Percentiles rank a stretch among this genome's conserved stretches.
Evolutionary conservation across 1,284 basidiomycete genomes (phyloP).

Genomic region (Boletus sp.): DNA sequence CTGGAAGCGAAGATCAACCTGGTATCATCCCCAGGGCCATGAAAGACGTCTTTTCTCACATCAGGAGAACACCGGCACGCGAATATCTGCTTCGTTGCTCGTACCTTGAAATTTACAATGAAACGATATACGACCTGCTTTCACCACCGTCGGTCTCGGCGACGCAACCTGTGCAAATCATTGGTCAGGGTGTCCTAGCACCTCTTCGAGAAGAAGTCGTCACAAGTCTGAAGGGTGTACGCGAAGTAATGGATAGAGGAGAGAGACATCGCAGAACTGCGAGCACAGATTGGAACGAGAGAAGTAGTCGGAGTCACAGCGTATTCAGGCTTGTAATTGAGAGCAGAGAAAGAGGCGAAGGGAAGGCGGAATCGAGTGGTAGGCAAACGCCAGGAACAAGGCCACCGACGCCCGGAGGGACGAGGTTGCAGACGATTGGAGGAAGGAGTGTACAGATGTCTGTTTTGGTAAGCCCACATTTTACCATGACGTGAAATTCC

Average conservation of each 20-base stretch:
- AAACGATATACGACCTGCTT: conserved; percentile 83
- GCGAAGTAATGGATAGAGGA: conserved; percentile 80
- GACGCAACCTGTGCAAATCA: conserved; percentile 67
- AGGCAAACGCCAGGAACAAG: conserved; percentile 52
- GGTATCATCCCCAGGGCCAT: conserved; percentile 95
- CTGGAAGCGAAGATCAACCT: conserved; percentile 76
- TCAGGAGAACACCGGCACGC: conserved; percentile 65
- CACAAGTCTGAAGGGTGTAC: conserved; percentile 82
- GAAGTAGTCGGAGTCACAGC: conserved; percentile 89
- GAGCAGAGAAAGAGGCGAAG: conserved; percentile 60
- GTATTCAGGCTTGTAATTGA: conserved; percentile 89
- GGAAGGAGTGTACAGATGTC: conserved; percentile 77
- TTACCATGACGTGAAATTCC: conserved; percentile 14
- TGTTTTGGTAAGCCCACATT: conserved; percentile 56
- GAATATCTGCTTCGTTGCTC: conserved; percentile 94
- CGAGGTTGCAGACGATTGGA: conserved; percentile 64
- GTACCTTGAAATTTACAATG: conserved; percentile 97
- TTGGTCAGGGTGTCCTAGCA: conserved; percentile 59
- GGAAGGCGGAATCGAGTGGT: conserved; percentile 44
- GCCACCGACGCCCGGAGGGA: conserved; percentile 64
- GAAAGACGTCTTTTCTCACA: conserved; percentile 77
- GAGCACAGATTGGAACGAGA: conserved; percentile 95
- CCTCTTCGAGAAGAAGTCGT: conserved; percentile 90
- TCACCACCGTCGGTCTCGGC: conserved; percentile 63
- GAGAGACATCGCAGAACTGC: conserved; percentile 88